Evolutionary conservation across 2,329 filamentous ascomycete genomes (phyloP), one percentile per base, ranked within the genome.

Genomic region (Pleomassaria siparia): DNA sequence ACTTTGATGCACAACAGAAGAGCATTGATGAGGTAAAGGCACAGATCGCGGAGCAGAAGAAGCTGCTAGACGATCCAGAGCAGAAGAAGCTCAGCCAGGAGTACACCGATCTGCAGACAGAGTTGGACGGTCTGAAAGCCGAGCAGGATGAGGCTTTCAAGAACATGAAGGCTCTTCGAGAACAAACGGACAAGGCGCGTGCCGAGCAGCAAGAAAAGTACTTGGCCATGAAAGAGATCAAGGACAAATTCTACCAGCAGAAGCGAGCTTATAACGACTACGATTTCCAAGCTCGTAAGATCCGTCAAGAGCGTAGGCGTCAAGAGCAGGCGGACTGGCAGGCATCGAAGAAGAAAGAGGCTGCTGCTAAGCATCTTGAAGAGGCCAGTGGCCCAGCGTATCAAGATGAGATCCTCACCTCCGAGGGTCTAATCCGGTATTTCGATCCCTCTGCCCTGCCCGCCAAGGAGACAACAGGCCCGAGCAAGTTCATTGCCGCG

Each of bases 141-240:
- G 89, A 96, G 77, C 89, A 96, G 74, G 91, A 97, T 65, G 84
- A 87, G 58, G 89, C 86, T 28, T 95, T 87, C 82, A 95, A 95
- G 82, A 88, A 85, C 76, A 77, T 96, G 50, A 91, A 90, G 60
- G 73, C 80, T 47, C 84, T 97, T 54, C 86, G 89, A 47, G 92
- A 96, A 62, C 88, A 96, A 77, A 86, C 89, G 54, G 86, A 84
- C 69, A 89, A 86, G 76, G 82, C 94, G 43, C 87, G 95, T 64
- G 83, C 82, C 49, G 86, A 94, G 69, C 90, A 96, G 75, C 87
- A 95, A 72, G 85, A 88, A 68, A 95, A 92, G 73, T 96, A 85
- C 73, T 73, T 80, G 49, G 87, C 85, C 47, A 85, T 96, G 66
- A 89, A 87, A 71, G 87, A 90, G 71, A 75, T 95, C 74, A 95